A percentile compares a stretch with the other conserved stretches of the same genome.
Conservation (phyloP, 192 early-diverging fungal species). For the Umbelopsis sp. region DNA sequence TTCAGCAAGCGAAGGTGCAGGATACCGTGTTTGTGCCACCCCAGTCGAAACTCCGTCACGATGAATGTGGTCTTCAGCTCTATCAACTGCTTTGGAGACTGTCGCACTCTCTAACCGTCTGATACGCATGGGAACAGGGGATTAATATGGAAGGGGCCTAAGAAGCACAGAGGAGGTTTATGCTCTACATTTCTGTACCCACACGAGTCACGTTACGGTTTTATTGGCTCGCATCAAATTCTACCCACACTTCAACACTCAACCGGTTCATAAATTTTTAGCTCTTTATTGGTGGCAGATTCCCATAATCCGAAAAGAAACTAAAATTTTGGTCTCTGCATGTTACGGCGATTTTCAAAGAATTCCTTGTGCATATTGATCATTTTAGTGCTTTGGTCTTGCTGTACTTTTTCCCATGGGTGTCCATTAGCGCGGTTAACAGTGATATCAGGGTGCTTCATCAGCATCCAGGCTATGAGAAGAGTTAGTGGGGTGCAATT, state of each 20-base stretch:
- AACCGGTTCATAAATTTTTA: background rate
- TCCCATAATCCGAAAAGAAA: background rate
- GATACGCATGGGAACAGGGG: background rate
- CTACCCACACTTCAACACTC: background rate
- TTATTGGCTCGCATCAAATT: too few relatives aligned
- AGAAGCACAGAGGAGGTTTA: background rate
- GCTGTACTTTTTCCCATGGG: conserved; percentile 14
- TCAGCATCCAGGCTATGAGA: conserved; percentile 7
- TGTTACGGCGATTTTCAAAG: conserved; percentile 12
- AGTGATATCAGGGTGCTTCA: conserved; percentile 14
- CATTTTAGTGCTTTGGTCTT: conserved; percentile 8
- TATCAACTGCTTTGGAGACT: background rate
- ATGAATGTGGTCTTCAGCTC: background rate
- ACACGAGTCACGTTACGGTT: too few relatives aligned
- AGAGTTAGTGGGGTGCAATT: background rate
- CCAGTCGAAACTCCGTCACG: background rate
- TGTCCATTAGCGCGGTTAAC: conserved; percentile 8
- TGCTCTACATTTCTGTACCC: background rate
- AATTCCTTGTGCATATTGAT: conserved; percentile 16
- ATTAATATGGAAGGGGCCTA: background rate
- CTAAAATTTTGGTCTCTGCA: conserved; percentile 7
- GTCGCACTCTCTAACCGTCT: background rate
- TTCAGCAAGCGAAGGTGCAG: background rate
- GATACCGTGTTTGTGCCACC: conserved; percentile 10
- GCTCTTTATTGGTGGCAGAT: background rate